phyloP scores from a whole-genome alignment of 768 basidiomycete species.

The Mycena haematopus region DNA sequence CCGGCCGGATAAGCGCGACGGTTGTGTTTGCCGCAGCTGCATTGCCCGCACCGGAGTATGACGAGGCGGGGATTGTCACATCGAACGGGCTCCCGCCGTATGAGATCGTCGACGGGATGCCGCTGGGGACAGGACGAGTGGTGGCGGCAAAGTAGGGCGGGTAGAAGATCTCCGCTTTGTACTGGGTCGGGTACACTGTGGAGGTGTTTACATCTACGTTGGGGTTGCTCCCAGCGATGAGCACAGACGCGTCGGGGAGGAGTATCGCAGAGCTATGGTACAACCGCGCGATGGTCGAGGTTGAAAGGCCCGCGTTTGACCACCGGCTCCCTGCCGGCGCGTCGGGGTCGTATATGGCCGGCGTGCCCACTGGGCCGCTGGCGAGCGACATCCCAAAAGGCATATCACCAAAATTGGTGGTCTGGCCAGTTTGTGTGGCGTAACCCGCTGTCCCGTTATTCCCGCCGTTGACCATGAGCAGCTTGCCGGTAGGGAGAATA shows the following conservation, averaged over 20 bases:
- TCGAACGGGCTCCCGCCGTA: conserved; percentile 90
- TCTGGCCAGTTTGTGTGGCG: conserved; percentile 44
- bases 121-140: conserved; percentile 72
- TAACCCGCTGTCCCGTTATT: conserved; percentile 75
- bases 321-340: conserved; percentile 74
- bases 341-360: conserved; percentile 85
- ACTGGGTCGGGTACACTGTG: conserved; percentile 73
- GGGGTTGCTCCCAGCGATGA: conserved; percentile 81
- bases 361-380: conserved; percentile 76
- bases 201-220: conserved; percentile 79
- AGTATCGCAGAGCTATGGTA: conserved; percentile 93
- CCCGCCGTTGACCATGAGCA: conserved; percentile 86
- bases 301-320: conserved; percentile 68
- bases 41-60: conserved; percentile 72
- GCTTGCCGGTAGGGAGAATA: conserved; percentile 74
- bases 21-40: conserved; percentile 75
- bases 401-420: conserved; percentile 48
- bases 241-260: conserved; percentile 83
- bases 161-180: conserved; percentile 88
- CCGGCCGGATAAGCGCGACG: conserved; percentile 80
- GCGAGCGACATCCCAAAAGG: conserved; percentile 77
- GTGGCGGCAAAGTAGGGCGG: conserved; percentile 82
- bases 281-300: conserved; percentile 74
- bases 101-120: conserved; percentile 71
- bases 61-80: conserved; percentile 67